Conservation (phyloP, 1,284 basidiomycete species). For the Ustilago tritici region DNA sequence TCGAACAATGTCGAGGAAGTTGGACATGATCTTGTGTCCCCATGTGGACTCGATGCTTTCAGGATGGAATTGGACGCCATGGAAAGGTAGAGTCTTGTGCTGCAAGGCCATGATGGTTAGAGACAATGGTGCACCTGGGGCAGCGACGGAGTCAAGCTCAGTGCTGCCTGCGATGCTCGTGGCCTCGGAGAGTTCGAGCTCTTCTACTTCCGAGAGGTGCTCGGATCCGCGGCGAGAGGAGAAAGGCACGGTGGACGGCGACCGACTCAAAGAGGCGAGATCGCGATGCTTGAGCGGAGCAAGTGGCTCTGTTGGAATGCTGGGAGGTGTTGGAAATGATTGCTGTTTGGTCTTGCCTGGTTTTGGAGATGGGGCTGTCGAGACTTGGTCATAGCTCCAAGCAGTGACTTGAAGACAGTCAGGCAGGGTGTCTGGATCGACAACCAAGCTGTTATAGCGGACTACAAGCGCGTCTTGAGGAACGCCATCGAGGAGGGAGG, state of each 20-base stretch:
- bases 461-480: constrained; percentile 77
- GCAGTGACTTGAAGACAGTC: constrained; percentile 72
- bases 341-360: constrained; percentile 27
- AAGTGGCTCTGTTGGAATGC: constrained; percentile 4
- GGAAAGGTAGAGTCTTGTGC: constrained; percentile 74
- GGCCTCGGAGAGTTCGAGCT: constrained; percentile 25
- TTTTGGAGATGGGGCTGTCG: constrained; percentile 36
- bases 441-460: constrained; percentile 78
- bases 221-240: constrained; percentile 35
- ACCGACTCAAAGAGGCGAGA: constrained; percentile 28
- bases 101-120: constrained; percentile 61
- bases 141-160: constrained; percentile 1
- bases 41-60: constrained; percentile 70
- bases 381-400: constrained; percentile 55
- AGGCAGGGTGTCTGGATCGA: constrained; percentile 71
- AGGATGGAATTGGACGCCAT: constrained; percentile 96
- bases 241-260: constrained; percentile 33
- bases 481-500: constrained; percentile 77
- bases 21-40: constrained; percentile 56
- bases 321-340: background rate
- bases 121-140: constrained; percentile 9
- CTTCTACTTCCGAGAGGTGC: constrained; percentile 27
- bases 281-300: constrained; percentile 36
- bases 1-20: constrained; percentile 56
- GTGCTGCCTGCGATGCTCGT: constrained; percentile 24